phyloP scores from a whole-genome alignment of 1,139 yeast genomes.

The Blastobotrys elegans region DNA sequence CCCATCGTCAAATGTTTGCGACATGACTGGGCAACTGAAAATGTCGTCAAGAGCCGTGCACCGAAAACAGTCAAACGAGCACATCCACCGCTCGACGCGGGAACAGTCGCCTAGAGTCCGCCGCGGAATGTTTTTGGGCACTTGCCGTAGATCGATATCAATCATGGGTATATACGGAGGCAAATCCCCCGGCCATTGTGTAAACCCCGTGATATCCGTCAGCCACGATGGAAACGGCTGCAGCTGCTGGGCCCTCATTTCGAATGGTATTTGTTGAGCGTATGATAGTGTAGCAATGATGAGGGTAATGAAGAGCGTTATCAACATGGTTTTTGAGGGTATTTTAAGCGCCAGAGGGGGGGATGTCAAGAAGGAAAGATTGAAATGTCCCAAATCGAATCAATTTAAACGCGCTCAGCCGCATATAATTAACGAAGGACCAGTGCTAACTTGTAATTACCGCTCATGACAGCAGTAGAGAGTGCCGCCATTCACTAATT shows the following conservation, averaged over 20 bases:
- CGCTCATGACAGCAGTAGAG: too few relatives aligned
- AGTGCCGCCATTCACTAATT: too few relatives aligned
- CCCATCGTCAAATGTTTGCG: constrained; percentile 95
- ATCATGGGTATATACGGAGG: constrained; percentile 86
- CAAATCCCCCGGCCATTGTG: constrained; percentile 74
- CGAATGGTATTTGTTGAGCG: constrained; percentile 4
- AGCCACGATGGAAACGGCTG: constrained; percentile 71
- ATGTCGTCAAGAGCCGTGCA: constrained; percentile 79
- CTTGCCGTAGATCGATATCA: constrained; percentile 51
- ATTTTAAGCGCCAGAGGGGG: too few relatives aligned
- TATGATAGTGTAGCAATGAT: neutral
- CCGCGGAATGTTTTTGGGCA: constrained; percentile 44
- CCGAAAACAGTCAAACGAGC: constrained; percentile 83
- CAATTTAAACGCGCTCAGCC: too few relatives aligned
- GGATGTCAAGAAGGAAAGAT: too few relatives aligned
- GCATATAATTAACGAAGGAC: too few relatives aligned
- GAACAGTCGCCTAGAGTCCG: constrained; percentile 62
- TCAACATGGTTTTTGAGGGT: neutral
- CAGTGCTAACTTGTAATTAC: too few relatives aligned
- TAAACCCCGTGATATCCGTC: constrained; percentile 62
- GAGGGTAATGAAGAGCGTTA: neutral
- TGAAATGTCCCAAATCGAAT: too few relatives aligned
- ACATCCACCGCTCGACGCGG: constrained; percentile 43
- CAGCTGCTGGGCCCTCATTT: constrained; percentile 10
- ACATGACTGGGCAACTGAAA: constrained; percentile 59